Base-by-base conservation (phyloP, 768 basidiomycete species). In the Lentinula aciculospora region DNA sequence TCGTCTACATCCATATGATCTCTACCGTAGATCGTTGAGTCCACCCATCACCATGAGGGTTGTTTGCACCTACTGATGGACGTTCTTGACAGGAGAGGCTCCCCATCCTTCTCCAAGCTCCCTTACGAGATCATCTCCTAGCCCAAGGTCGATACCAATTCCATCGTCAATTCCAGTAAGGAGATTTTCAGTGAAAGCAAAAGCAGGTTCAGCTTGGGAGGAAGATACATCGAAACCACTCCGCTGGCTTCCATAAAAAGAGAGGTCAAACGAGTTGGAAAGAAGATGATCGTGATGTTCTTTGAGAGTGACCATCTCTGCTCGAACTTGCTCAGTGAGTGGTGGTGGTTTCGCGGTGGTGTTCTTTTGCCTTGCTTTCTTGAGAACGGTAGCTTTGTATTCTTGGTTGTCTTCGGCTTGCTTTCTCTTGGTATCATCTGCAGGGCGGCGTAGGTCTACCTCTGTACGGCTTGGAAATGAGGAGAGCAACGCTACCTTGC, bases 101-200 rank as follows among this genome's bases (percentile, higher is more conserved):
- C 77, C 82, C 88, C 89, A 91, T 23, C 77, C 83, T 63, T 84
- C 83, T 29, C 89, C 90, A 2, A 92, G 75, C 63, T 92, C 89
- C 60, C 76, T 78, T 7, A 86, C 88, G 27, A 92, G 72, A 63
- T 92, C 90, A 46, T 89, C 88, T 3, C 84, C 88, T 17, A 92
- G 69, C 21, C 79, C 84, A 6, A 75, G 80, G n/a, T 71, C 79
- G 17, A 85, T 65, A 59, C 82, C 87, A 23, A 84, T 64, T 21
- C 75, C 84, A 55, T 83, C 87, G 19, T 79, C 76, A 8, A 74
- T 69, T 2, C 65, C 71, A 53, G 86, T 78, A 37, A 81, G 74
- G 40, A 81, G 77, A 60, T 85, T 84, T 23, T 42, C 40, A 31
- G 80, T 76, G 34, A 82, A 77, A 2, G 66, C 74, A 39, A 84